These are phyloP conservation scores for Malassezia sympodialis DNA, from an alignment of 1,284 basidiomycete species.

Conservation along the genomic window DNA sequence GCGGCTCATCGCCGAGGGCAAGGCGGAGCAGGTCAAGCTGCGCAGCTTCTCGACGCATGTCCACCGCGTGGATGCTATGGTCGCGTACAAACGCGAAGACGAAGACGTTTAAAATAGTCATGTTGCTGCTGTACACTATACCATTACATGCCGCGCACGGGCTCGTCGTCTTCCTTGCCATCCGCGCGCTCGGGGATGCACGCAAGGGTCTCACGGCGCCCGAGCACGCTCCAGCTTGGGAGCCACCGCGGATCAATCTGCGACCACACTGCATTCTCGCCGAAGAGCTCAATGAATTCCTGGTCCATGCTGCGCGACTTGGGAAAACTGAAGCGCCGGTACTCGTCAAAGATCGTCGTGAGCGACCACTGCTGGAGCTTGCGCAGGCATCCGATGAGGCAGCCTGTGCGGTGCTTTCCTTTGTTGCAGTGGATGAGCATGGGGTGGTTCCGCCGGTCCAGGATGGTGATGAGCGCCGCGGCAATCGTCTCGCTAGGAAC, in stretches of 20 bases:
- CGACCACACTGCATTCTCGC: constrained; percentile 22
- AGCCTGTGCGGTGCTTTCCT: constrained; percentile 56
- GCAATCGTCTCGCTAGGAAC: constrained; percentile 55
- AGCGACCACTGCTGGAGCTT: constrained; percentile 54
- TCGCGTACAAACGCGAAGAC: constrained; percentile 49
- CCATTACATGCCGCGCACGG: constrained; percentile 14
- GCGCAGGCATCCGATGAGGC: constrained; percentile 54
- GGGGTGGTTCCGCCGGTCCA: constrained; percentile 55
- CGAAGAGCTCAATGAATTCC: constrained; percentile 54
- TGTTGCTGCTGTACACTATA: constrained; percentile 11
- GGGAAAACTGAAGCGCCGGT: constrained; percentile 52
- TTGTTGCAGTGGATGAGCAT: constrained; percentile 57
- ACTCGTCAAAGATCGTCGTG: constrained; percentile 55
- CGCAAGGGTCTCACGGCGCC: neutral
- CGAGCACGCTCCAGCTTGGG: constrained; percentile 22
- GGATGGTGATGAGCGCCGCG: constrained; percentile 52
- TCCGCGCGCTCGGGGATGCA: neutral
- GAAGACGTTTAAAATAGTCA: constrained; percentile 30
- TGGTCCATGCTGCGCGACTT: constrained; percentile 54
- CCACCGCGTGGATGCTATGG: constrained; percentile 50
- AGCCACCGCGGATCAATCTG: constrained; percentile 16
- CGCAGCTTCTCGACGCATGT: constrained; percentile 50
- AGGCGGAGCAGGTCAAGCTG: constrained; percentile 82
- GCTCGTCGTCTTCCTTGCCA: neutral
- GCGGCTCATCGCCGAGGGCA: constrained; percentile 82